Evolutionary conservation across 148 eudicot species (phyloP), one percentile per base, ranked within the genome.

Genomic region (Pouteria glomerata): DNA sequence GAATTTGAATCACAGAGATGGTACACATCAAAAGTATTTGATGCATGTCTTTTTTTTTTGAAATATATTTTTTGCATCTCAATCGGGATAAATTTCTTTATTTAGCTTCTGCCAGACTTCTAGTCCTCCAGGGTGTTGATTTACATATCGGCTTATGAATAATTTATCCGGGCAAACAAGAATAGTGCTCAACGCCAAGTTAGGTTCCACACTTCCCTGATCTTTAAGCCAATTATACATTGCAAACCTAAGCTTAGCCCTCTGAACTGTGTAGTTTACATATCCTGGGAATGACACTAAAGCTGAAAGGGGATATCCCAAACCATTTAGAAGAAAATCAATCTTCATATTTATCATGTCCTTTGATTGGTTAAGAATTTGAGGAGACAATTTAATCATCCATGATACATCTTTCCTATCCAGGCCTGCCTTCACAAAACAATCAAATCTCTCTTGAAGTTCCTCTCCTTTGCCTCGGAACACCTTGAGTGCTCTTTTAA

Each of bases 381-480:
- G 85, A 34, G 98, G 98, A 42, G 85, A 70, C 34, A n/a, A 15
- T 81, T 82, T 90, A 31, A 90, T 41, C 88, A 90, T 84, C n/a
- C 41, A 47, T 3, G 66, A 24, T 52, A 76, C 96, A 63, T 85
- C 85, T 67, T 79, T 57, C 31, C 67, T 74, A 75, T 59, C 64
- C 64, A 93, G 74, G 26, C 98, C 98, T 19, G 84, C 83, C 64
- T 82, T 71, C 27, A 90, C 88, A 41, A 90, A 80, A 79, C 90
- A 90, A 73, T 88, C 84, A 63, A 88, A 90, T 81, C 98, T 87
- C 60, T 83, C 89, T 39, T 82, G 90, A 53, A 93, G 87, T 75
- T 87, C 90, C 27, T 64, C 71, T 69, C 89, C 89, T 75, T 79
- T 87, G 75, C 96, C 97, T 37, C 85, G 78, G 42, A 85, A 82